Conservation (phyloP, 164 flowering plant genomes). For the Stephania cephalantha region DNA sequence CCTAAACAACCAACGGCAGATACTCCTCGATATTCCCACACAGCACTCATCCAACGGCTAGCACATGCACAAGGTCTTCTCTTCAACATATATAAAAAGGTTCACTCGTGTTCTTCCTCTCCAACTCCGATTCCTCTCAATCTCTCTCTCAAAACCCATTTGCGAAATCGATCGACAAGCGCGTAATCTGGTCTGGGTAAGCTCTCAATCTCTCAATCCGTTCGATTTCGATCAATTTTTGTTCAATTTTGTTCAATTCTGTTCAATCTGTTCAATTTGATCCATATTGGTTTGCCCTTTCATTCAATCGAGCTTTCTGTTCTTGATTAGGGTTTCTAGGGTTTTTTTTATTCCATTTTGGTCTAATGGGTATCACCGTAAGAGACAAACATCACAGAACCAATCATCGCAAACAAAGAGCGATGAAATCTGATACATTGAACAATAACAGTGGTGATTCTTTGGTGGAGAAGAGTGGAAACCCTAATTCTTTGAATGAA, state of each 20-base stretch:
- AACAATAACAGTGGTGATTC: slow-evolving; percentile 17
- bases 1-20: too few species aligned
- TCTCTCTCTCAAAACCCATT: background rate
- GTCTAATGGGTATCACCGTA: slow-evolving; percentile 56
- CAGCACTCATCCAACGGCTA: background rate
- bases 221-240: background rate
- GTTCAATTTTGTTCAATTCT: background rate
- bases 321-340: slow-evolving; percentile 7
- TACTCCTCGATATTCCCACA: background rate
- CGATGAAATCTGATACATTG: slow-evolving; percentile 31
- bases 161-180: background rate
- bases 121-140: background rate
- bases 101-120: background rate
- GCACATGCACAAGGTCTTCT: too few species aligned
- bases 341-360: background rate
- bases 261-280: background rate
- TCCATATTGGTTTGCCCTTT: background rate
- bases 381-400: slow-evolving; percentile 61
- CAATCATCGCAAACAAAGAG: slow-evolving; percentile 50
- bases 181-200: background rate
- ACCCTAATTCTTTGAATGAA: slow-evolving; percentile 27
- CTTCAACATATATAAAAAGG: too few species aligned
- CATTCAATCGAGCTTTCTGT: slow-evolving; percentile 1
- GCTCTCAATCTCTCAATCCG: background rate
- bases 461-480: slow-evolving; percentile 14